Conservation (phyloP, 345 rosid species). For the Aurinia saxatilis region DNA sequence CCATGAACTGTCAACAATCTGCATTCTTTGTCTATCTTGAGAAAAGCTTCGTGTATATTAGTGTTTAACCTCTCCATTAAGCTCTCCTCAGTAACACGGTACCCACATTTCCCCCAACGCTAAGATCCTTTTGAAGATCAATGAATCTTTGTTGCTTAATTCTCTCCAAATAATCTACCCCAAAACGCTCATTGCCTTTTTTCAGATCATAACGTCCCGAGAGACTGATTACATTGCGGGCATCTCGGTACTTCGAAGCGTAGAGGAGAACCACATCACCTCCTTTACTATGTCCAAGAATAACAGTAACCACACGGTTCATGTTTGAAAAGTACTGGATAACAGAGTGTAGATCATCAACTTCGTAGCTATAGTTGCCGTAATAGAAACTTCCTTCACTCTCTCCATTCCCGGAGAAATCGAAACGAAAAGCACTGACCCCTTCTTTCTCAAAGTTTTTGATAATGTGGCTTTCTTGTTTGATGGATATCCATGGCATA, state of each 20-base stretch:
- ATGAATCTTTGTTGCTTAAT: slow-evolving; percentile 50
- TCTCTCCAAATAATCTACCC: slow-evolving; percentile 46
- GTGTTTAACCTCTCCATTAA: slow-evolving; percentile 63
- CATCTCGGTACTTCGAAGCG: slow-evolving; percentile 70
- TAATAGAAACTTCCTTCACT: slow-evolving; percentile 76
- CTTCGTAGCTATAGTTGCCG: slow-evolving; percentile 65
- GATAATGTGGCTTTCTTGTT: too few relatives aligned
- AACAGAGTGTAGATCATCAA: slow-evolving; percentile 49
- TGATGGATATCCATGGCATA: too few relatives aligned
- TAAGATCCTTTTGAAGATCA: too few relatives aligned
- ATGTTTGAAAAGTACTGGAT: not conserved
- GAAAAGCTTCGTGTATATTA: slow-evolving; percentile 48
- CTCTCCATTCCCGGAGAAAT: slow-evolving; percentile 21
- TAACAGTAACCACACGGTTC: slow-evolving; percentile 33
- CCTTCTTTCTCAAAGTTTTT: too few relatives aligned
- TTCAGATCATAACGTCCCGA: slow-evolving; percentile 74
- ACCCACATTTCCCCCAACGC: slow-evolving; percentile 34
- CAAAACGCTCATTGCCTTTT: slow-evolving; percentile 57
- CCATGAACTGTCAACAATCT: slow-evolving; percentile 75
- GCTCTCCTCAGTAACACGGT: slow-evolving; percentile 55
- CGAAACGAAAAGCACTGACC: not conserved
- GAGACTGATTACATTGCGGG: slow-evolving; percentile 50
- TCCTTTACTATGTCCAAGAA: slow-evolving; percentile 34
- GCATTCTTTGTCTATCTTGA: slow-evolving; percentile 47
- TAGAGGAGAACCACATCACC: slow-evolving; percentile 63